Percentiles rank a stretch among this genome's conserved stretches.
Conservation (phyloP, 305 asterid species). For the Fraxinus albicans region DNA sequence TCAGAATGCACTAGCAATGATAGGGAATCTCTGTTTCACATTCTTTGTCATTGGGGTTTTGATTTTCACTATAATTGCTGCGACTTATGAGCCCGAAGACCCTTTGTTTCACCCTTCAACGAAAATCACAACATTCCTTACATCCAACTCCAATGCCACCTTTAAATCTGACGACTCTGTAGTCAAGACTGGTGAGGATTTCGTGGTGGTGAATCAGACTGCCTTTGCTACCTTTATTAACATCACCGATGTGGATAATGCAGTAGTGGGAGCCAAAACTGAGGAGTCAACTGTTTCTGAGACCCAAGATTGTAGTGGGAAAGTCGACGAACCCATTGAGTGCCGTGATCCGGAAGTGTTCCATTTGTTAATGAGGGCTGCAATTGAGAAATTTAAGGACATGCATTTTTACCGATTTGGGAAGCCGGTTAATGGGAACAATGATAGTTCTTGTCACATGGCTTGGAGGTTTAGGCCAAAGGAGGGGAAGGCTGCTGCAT, state of each 20-base stretch:
- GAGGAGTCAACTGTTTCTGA: constrained; percentile 1
- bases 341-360: constrained; percentile 76
- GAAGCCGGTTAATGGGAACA: constrained; percentile 65
- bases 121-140: constrained; percentile 65
- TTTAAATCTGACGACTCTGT: constrained; percentile 63
- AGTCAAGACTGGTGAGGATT: constrained; percentile 87
- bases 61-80: constrained; percentile 80
- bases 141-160: constrained; percentile 76
- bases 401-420: constrained; percentile 75
- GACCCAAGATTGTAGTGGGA: constrained; percentile 42
- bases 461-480: constrained; percentile 92
- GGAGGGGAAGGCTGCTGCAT: constrained; percentile 69
- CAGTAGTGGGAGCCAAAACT: neutral
- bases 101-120: constrained; percentile 83
- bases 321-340: constrained; percentile 53
- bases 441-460: constrained; percentile 73
- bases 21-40: constrained; percentile 73
- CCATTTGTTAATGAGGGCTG: constrained; percentile 73
- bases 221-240: constrained; percentile 60
- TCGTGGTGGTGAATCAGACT: constrained; percentile 61
- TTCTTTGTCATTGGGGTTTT: constrained; percentile 72
- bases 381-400: constrained; percentile 70
- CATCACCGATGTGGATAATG: constrained; percentile 62
- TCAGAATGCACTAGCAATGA: constrained; percentile 69
- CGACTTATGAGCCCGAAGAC: constrained; percentile 86